Percentiles rank a stretch among this genome's conserved stretches.
Evolutionary conservation across 306 rosid species (phyloP).

Genomic region (Biancaea sappan): DNA sequence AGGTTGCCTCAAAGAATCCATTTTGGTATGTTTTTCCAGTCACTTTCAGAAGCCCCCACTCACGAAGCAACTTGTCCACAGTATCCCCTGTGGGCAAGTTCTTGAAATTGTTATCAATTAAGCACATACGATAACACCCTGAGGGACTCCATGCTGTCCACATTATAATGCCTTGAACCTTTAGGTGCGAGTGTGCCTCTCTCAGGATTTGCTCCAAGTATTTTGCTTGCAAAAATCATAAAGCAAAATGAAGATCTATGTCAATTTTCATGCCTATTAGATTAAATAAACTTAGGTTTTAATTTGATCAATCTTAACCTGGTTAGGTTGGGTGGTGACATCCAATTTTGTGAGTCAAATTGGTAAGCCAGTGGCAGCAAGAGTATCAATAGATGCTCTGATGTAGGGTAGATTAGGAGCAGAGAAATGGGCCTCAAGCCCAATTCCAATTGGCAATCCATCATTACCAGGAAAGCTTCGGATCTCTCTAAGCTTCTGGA

Average conservation of each 20-base stretch:
- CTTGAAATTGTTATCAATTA: slow-evolving; percentile 58
- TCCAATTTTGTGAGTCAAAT: slow-evolving; percentile 56
- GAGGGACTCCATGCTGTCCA: slow-evolving; percentile 56
- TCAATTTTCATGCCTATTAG: too few species aligned
- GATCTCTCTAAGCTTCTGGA: slow-evolving; percentile 45
- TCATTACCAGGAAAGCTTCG: background rate
- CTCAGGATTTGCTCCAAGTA: slow-evolving; percentile 34
- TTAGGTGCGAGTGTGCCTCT: slow-evolving; percentile 66
- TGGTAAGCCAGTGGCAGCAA: too few species aligned
- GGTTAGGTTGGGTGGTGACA: slow-evolving; percentile 41
- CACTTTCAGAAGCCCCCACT: slow-evolving; percentile 45
- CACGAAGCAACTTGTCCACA: slow-evolving; percentile 59
- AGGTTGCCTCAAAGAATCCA: slow-evolving; percentile 20
- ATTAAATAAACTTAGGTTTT: background rate
- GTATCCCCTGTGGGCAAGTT: slow-evolving; percentile 67
- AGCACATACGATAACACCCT: slow-evolving; percentile 57
- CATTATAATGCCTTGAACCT: slow-evolving; percentile 54
- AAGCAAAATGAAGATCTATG: too few species aligned
- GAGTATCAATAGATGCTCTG: too few species aligned
- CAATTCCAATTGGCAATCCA: slow-evolving; percentile 43
- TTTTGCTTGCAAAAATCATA: slow-evolving; percentile 37
- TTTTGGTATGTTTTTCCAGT: slow-evolving; percentile 27
- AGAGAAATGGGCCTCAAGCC: slow-evolving; percentile 65
- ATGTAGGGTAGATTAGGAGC: slow-evolving; percentile 52
- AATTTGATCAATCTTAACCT: slow-evolving; percentile 41